A percentile compares a stretch with the other conserved stretches of the same genome.
These are phyloP conservation scores for Coemansia sp. DNA, from an alignment of 192 early-diverging fungal genomes.

Conservation along the genomic window DNA sequence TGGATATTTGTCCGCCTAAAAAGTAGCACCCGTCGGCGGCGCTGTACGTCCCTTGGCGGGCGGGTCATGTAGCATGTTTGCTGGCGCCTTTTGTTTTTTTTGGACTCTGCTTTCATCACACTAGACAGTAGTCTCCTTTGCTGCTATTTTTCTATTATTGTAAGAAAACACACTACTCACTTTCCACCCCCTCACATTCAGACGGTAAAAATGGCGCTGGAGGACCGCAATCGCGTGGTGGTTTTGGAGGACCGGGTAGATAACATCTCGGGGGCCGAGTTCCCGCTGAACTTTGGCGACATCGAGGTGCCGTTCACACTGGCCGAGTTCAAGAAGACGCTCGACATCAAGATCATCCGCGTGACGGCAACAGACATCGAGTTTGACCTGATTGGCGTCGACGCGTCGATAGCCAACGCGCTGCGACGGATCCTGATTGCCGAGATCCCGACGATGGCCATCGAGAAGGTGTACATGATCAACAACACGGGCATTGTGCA, in stretches of 20 bases:
- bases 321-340: slow-evolving; percentile 24
- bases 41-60: too few relatives aligned
- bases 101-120: too few relatives aligned
- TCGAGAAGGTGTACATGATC: slow-evolving; percentile 87
- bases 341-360: slow-evolving; percentile 40
- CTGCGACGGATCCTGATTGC: slow-evolving; percentile 90
- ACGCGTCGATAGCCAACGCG: slow-evolving; percentile 92
- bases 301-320: slow-evolving; percentile 24
- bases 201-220: slow-evolving; percentile 40
- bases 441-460: slow-evolving; percentile 97
- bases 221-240: slow-evolving; percentile 50
- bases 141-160: neutral
- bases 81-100: neutral
- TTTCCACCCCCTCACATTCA: too few relatives aligned
- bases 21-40: too few relatives aligned
- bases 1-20: too few relatives aligned
- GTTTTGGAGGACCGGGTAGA: slow-evolving; percentile 49
- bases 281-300: slow-evolving; percentile 33
- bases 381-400: slow-evolving; percentile 93
- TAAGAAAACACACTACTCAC: neutral
- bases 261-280: slow-evolving; percentile 48
- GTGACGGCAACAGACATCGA: slow-evolving; percentile 68
- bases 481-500: slow-evolving; percentile 90
- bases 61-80: too few relatives aligned
- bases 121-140: too few relatives aligned